Conservation (phyloP, 139 green algal species). For the Chlamydomonas applanata region DNA sequence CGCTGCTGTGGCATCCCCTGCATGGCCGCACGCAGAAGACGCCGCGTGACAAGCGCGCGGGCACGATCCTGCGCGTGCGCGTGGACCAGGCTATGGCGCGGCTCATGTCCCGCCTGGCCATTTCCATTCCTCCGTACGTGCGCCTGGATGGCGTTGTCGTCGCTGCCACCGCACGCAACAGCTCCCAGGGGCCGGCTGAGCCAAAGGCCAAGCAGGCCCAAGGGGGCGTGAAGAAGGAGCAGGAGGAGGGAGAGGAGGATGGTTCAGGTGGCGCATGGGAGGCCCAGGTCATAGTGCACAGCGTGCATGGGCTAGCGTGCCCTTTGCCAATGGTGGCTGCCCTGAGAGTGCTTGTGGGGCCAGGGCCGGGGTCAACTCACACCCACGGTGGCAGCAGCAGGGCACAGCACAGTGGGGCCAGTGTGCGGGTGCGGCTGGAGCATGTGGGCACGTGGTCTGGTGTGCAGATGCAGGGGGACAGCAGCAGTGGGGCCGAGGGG, state of each 20-base stretch:
- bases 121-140: slow-evolving; percentile 24
- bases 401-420: background rate
- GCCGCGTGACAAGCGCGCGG: slow-evolving; percentile 49
- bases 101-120: slow-evolving; percentile 36
- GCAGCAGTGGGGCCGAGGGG: no score
- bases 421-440: background rate
- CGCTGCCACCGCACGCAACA: background rate
- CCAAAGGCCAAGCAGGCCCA: background rate
- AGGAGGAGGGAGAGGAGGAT: background rate
- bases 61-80: slow-evolving; percentile 30
- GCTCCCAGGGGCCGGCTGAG: background rate
- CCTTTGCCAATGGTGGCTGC: slow-evolving; percentile 55
- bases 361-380: background rate
- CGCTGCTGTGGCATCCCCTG: no score
- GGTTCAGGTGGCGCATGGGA: background rate
- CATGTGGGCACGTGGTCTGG: no score
- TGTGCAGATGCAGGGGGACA: no score
- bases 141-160: slow-evolving; percentile 6
- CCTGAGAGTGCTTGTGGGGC: slow-evolving; percentile 1
- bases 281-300: slow-evolving; percentile 47
- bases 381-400: background rate
- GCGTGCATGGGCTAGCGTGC: slow-evolving; percentile 45
- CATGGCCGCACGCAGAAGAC: slow-evolving; percentile 53
- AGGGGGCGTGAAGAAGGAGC: background rate
- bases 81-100: slow-evolving; percentile 45